phyloP scores from a whole-genome alignment of 768 basidiomycete genomes.

The Cyclocybe cylindracea region DNA sequence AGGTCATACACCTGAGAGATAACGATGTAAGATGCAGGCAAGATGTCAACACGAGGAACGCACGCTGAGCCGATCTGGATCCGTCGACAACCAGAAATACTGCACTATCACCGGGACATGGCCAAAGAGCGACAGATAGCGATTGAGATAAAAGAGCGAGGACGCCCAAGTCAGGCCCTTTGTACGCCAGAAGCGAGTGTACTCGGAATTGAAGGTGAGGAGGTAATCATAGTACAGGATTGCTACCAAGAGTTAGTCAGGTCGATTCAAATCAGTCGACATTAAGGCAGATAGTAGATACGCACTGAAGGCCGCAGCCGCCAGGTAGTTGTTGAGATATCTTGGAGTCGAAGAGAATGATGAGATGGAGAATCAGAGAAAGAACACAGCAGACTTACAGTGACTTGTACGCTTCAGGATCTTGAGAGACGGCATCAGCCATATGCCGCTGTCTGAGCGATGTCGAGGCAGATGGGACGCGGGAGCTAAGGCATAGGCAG shows the following conservation, averaged over 20 bases:
- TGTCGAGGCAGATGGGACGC: no score
- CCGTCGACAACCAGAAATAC: conserved; percentile 29
- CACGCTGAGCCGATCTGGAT: conserved; percentile 25
- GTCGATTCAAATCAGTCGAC: neutral
- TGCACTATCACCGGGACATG: conserved; percentile 37
- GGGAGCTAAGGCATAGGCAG: no score
- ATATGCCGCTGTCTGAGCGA: no score
- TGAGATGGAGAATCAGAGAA: no score
- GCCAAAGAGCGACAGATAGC: conserved; percentile 41
- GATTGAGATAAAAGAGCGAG: conserved; percentile 44
- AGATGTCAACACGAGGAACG: neutral
- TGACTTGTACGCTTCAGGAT: no score
- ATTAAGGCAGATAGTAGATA: neutral
- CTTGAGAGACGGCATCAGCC: no score
- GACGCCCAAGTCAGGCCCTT: conserved; percentile 31
- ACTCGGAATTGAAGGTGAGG: conserved; percentile 45
- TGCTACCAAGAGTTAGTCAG: conserved; percentile 17
- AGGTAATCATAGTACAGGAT: conserved; percentile 51
- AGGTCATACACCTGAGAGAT: neutral
- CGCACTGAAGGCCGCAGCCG: conserved; percentile 2
- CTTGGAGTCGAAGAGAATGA: neutral
- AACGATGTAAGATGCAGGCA: neutral
- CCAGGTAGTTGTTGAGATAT: neutral
- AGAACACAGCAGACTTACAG: no score
- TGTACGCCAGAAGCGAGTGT: conserved; percentile 44